Evolutionary conservation across 1,139 yeast species (phyloP).

Genomic region (Nakaseomyces kungkrabaensis): DNA sequence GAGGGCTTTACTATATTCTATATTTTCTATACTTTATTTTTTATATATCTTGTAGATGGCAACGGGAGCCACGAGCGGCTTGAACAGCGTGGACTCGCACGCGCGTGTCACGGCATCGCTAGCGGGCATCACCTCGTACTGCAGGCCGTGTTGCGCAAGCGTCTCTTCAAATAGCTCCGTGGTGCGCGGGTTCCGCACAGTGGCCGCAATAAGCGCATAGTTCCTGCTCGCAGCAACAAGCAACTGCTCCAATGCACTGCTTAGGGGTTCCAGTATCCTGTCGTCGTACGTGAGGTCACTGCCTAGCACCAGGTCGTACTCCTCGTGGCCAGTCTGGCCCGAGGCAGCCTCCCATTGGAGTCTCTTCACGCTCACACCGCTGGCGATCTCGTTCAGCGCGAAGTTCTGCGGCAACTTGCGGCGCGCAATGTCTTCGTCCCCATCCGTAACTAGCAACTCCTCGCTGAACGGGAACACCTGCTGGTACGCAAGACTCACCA

Average conservation of each 20-base stretch:
- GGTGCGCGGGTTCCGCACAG: constrained; percentile 58
- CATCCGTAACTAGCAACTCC: constrained; percentile 59
- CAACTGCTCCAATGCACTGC: constrained; percentile 38
- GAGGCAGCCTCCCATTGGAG: constrained; percentile 43
- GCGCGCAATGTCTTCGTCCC: constrained; percentile 56
- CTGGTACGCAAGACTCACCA: constrained; percentile 48
- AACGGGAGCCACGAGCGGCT: background rate
- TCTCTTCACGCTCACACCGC: constrained; percentile 18
- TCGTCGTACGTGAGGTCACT: constrained; percentile 85
- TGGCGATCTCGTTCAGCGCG: constrained; percentile 35
- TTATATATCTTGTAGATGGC: constrained; percentile 2
- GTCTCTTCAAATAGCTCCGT: constrained; percentile 42
- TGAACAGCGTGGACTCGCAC: background rate
- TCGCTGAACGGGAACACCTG: constrained; percentile 9
- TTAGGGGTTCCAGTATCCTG: constrained; percentile 46
- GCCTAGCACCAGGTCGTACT: constrained; percentile 47
- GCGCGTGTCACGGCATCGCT: background rate
- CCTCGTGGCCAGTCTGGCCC: constrained; percentile 24
- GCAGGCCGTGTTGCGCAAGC: constrained; percentile 25
- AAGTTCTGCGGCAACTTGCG: constrained; percentile 38
- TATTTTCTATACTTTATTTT: background rate
- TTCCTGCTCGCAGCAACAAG: constrained; percentile 18
- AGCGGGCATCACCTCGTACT: constrained; percentile 23
- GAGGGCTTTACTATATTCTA: constrained; percentile 30
- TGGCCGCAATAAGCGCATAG: constrained; percentile 53